Evolutionary conservation across 129 eudicot genomes (phyloP), one percentile per base, ranked within the genome.

Genomic region (Saussurea involucrata): DNA sequence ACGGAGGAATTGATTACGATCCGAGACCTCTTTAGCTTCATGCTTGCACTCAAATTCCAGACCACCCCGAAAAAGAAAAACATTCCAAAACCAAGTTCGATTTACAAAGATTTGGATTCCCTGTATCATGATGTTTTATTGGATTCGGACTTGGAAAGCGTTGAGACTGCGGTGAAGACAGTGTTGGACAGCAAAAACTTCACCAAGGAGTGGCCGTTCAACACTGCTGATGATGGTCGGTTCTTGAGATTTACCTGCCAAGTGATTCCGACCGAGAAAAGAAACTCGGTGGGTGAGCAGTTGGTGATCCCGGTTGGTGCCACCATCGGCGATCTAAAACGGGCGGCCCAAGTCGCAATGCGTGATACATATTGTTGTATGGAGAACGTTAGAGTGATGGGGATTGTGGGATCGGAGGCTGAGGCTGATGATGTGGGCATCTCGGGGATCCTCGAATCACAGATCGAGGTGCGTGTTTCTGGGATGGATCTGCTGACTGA

Each of bases 161-260:
- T 83, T 3, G 83, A 82, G 28, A 57, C 63, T 64, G 90, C 90
- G 0, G 93, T 79, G 32, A 76, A 81, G 33, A 85, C 83, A 2
- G 63, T 91, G 44, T 33, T 91, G 8, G 86, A 89, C 69, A 81
- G 90, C 72, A 91, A 95, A 63, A 83, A 87, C 61, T 89, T 91
- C 63, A 92, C 83, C 5, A 94, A 94, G 83, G 88, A 81, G 71
- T 91, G 97, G 96, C 90, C 92, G 10, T 87, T 95, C 22, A 72
- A 75, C 1, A 90, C 34, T n/a, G 87, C 81, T 12, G 93, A 89
- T 27, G 86, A 91, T n/a, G n/a, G n/a, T n/a, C n/a, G n/a, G 72
- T 57, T 63, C 12, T 78, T 95, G 25, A 83, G 96, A 29, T 94
- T 87, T 66, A 68, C 86, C 4, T 90, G 95, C 74, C 79, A 75